Percentiles rank a stretch among this genome's conserved stretches.
These are phyloP conservation scores for Schizothecium vesticola DNA, from an alignment of 495 filamentous ascomycete genomes.

Conservation along the genomic window DNA sequence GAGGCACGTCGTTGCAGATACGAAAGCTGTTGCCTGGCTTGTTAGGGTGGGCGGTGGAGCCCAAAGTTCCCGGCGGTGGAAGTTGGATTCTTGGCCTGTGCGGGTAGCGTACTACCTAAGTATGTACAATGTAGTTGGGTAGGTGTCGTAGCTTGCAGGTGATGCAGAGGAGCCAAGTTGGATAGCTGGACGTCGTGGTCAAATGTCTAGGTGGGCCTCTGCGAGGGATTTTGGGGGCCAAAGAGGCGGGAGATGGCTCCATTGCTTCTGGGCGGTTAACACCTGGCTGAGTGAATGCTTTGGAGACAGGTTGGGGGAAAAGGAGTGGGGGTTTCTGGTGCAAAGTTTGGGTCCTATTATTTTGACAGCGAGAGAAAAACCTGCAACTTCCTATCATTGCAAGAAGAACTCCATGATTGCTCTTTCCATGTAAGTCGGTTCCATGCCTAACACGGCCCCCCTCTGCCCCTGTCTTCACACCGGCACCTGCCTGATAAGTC, in stretches of 20 bases:
- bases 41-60: neutral
- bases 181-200: neutral
- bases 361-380: neutral
- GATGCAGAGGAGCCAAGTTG: neutral
- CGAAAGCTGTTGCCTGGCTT: neutral
- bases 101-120: too few relatives aligned
- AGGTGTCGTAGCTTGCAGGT: neutral
- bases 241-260: too few relatives aligned
- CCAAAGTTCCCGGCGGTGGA: neutral
- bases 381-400: neutral
- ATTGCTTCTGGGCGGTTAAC: too few relatives aligned
- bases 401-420: neutral
- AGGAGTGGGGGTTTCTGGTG: neutral
- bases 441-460: neutral
- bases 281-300: neutral
- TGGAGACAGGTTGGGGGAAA: neutral
- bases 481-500: neutral
- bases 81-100: neutral
- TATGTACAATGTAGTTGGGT: too few relatives aligned
- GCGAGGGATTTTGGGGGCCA: too few relatives aligned
- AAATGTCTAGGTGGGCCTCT: too few relatives aligned
- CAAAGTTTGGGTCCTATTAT: neutral
- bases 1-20: neutral
- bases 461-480: neutral
- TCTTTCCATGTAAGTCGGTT: neutral